Base-by-base conservation (phyloP, 1,284 basidiomycete genomes). In the Waitea zeae region DNA sequence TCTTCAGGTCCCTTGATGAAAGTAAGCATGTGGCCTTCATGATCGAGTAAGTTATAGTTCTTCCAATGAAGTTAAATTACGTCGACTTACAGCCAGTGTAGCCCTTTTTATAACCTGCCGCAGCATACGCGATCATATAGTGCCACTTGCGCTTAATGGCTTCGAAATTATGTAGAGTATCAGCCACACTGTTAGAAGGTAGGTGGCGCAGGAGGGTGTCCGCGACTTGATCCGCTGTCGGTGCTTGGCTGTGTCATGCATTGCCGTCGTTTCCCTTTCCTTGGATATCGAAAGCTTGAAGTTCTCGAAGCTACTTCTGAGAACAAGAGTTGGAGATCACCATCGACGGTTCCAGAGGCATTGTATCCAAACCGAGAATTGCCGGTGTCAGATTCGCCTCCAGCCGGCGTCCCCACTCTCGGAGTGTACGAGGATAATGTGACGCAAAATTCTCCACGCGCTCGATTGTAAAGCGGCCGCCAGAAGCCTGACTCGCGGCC, bases 371-470 rank as follows among this genome's bases (percentile, higher is more conserved):
- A 31, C 30, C 15, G 12, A 17, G 30, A 17, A 9, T 11, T 11
- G 15, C 7, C 15, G n/a, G 6, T 14, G 13, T 5, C 12, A 35
- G 14, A 45, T 79, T 77, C 31, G 55, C 54, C 38, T 74, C 70
- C 36, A 90, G 70, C 18, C 86, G 69, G 17, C 70, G 58, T 34
- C 73, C 72, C 87, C 87, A 92, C 59, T 87, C 83, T 24, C 87
- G 68, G n/a, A 92, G 66, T 13, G 87, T 90, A 27, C 87, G 70
- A 17, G 86, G 78, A 57, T 92, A 90, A 53, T 92, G 83, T 28
- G 77, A 69, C 39, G 83, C 79, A 46, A 90, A 86, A 52, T 87
- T 87, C 51, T 84, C 80, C 20, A 89, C 73, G n/a, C 68, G 68
- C 41, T 90, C 81, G 13, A 90, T 63, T n/a, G 81, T 75, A 50